Conservation (phyloP, 129 eudicot species). For the Artemisia argyi region DNA sequence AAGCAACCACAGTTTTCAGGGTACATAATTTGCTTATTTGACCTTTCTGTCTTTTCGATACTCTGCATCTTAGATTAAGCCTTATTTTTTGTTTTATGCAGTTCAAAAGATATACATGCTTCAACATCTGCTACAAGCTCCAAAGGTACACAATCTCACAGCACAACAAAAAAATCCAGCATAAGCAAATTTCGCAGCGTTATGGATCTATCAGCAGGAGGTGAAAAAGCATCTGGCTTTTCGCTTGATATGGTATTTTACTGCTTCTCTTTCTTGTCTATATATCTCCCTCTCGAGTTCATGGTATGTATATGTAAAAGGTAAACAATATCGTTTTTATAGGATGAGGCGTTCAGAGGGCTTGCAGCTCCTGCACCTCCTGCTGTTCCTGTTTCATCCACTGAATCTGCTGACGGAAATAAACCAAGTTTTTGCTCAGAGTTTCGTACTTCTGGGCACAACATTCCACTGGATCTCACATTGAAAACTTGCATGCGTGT, state of each 20-base stretch:
- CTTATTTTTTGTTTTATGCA: constrained; percentile 32
- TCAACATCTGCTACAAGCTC: constrained; percentile 34
- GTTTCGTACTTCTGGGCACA: constrained; percentile 50
- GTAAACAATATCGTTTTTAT: neutral
- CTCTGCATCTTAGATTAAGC: constrained; percentile 19
- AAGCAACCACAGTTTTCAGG: constrained; percentile 34
- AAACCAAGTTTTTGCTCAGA: constrained; percentile 51
- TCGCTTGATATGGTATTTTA: constrained; percentile 73
- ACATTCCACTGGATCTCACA: constrained; percentile 84
- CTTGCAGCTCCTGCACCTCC: constrained; percentile 62
- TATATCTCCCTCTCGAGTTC: neutral
- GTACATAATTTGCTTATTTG: constrained; percentile 34
- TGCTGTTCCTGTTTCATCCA: constrained; percentile 33
- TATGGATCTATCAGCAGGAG: constrained; percentile 57
- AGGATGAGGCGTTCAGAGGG: constrained; percentile 87
- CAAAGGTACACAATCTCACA: constrained; percentile 32
- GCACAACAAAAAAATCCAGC: constrained; percentile 32
- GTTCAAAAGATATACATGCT: constrained; percentile 38
- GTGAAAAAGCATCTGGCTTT: constrained; percentile 42
- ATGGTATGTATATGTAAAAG: constrained; percentile 11
- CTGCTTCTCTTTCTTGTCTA: neutral
- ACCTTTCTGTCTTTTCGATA: neutral
- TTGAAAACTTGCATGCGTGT: constrained; percentile 81
- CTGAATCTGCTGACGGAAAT: constrained; percentile 39
- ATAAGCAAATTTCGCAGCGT: constrained; percentile 66